Conservation (phyloP, 2,329 filamentous ascomycete genomes). For the Chaetomiaceae sp. region DNA sequence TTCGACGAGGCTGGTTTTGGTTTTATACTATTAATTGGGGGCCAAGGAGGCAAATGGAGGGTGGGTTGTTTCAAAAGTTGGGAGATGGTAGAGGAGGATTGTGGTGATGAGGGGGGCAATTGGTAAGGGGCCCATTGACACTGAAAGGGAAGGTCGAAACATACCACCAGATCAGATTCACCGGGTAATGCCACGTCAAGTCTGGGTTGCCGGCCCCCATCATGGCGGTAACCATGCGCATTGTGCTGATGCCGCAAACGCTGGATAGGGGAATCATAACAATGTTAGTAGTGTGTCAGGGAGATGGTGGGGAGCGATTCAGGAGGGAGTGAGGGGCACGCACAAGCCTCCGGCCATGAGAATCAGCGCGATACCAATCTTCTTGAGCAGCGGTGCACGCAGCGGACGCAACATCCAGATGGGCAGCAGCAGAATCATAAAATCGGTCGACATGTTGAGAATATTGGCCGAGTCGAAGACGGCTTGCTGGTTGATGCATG, state of each 20-base stretch:
- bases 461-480: conserved; percentile 40
- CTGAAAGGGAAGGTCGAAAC: background rate
- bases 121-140: too few species aligned
- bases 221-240: conserved; percentile 10
- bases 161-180: conserved; percentile 19
- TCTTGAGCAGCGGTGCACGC: conserved; percentile 10
- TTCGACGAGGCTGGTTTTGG: conserved; percentile 14
- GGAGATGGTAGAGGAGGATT: background rate
- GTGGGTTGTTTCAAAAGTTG: background rate
- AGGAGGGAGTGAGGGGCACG: background rate
- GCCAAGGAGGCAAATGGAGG: too few species aligned
- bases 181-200: conserved; percentile 13
- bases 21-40: background rate
- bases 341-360: conserved; percentile 25
- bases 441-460: conserved; percentile 40
- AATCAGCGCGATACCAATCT: conserved; percentile 15
- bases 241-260: conserved; percentile 15
- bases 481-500: conserved; percentile 39
- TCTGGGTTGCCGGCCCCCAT: conserved; percentile 3
- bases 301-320: background rate
- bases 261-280: background rate
- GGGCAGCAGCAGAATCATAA: conserved; percentile 39
- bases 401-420: conserved; percentile 27
- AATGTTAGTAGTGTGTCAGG: background rate
- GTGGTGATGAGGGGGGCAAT: too few species aligned